phyloP scores from a whole-genome alignment of 805 yeast genomes.

The Yamadazyma philogaea region DNA sequence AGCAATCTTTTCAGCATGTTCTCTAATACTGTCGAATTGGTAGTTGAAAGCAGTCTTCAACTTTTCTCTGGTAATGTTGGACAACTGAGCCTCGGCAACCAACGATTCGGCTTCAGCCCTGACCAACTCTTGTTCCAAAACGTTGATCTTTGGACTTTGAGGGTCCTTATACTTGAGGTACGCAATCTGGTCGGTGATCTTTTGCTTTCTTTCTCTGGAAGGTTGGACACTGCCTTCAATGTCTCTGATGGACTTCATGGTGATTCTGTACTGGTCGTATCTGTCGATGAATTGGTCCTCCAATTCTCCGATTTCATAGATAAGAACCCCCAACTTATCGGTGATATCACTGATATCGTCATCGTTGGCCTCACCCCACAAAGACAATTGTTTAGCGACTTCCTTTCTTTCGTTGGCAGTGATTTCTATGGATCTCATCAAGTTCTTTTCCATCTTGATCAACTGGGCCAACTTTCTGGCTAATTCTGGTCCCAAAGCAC shows the following conservation, averaged over 20 bases:
- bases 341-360: conserved; percentile 97
- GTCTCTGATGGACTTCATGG: conserved; percentile 90
- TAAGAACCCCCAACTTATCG: conserved; percentile 92
- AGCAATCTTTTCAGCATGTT: conserved; percentile 93
- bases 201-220: conserved; percentile 95
- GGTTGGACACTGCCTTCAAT: conserved; percentile 98
- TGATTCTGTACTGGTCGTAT: conserved; percentile 96
- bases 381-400: conserved; percentile 93
- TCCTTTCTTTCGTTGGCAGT: conserved; percentile 92
- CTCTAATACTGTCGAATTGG: conserved; percentile 94
- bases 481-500: conserved; percentile 91
- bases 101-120: conserved; percentile 99
- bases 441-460: conserved; percentile 94
- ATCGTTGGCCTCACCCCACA: conserved; percentile 98
- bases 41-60: conserved; percentile 95
- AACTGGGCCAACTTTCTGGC: conserved; percentile 87
- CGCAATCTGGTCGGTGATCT: conserved; percentile 96
- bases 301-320: conserved; percentile 95
- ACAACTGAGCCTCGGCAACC: conserved; percentile 98
- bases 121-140: conserved; percentile 96
- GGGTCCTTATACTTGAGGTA: conserved; percentile 98
- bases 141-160: conserved; percentile 90
- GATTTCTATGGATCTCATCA: conserved; percentile 89
- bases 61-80: conserved; percentile 97
- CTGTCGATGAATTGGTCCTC: conserved; percentile 98